Conservation (phyloP, 2,329 filamentous ascomycete genomes). For the Fusarium dlaminii region DNA sequence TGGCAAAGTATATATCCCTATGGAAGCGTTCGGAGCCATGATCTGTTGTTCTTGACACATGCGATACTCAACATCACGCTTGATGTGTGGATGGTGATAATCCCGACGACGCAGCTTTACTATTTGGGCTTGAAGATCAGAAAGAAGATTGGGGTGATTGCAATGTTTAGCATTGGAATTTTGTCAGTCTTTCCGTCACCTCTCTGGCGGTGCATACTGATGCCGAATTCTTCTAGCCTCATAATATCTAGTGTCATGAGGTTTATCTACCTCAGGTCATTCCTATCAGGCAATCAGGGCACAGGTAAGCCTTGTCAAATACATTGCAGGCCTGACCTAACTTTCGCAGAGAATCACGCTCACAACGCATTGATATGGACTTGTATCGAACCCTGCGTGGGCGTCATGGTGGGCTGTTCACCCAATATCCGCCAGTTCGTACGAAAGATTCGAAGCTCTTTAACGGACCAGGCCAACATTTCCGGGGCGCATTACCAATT, state of each 20-base stretch:
- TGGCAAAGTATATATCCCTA: rapidly evolving
- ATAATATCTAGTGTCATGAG: not conserved
- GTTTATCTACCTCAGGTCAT: not conserved
- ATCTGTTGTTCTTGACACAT: not conserved
- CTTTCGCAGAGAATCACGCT: not conserved
- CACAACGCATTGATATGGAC: not conserved
- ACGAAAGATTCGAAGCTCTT: rapidly evolving
- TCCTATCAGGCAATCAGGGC: not conserved
- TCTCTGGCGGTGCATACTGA: no score
- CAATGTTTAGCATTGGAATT: not conserved
- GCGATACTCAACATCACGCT: not conserved
- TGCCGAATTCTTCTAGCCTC: not conserved
- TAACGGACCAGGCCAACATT: rapidly evolving
- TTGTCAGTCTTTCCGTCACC: not conserved
- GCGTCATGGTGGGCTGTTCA: not conserved
- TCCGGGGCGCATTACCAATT: not conserved
- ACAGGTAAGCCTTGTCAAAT: not conserved
- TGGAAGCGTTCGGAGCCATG: not conserved
- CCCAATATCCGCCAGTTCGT: not conserved
- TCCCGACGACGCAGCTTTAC: not conserved
- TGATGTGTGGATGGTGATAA: not conserved
- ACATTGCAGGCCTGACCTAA: not conserved
- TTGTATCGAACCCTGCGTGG: not conserved
- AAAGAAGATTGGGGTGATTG: not conserved
- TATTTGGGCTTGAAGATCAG: not conserved